A percentile compares a stretch with the other conserved stretches of the same genome.
Evolutionary conservation across 768 basidiomycete genomes (phyloP).

Genomic region (Trametes meyenii): DNA sequence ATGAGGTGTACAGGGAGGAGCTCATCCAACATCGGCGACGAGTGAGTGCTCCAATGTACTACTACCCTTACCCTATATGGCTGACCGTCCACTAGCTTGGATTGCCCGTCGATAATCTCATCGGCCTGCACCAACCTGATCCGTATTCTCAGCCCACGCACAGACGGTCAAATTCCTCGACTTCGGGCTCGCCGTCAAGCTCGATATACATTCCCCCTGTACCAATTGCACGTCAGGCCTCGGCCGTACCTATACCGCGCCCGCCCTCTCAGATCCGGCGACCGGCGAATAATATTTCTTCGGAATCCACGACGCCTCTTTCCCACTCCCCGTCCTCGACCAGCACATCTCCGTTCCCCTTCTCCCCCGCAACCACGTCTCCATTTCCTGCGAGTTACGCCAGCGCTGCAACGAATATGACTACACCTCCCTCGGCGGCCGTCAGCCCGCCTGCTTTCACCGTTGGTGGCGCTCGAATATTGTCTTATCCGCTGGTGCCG

Average conservation of each 20-base stretch:
- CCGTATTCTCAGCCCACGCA: constrained; percentile 75
- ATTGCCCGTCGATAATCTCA: constrained; percentile 76
- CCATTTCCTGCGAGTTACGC: constrained; percentile 57
- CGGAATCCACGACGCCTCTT: constrained; percentile 60
- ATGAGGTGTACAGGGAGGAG: constrained; percentile 86
- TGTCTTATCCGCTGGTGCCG: constrained; percentile 83
- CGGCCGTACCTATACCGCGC: constrained; percentile 78
- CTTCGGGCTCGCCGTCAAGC: constrained; percentile 48
- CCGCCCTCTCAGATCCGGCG: constrained; percentile 66
- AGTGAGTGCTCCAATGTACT: constrained; percentile 48
- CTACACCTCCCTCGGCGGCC: constrained; percentile 69
- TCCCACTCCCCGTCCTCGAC: constrained; percentile 67
- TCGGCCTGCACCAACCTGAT: constrained; percentile 68
- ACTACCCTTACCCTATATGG: neutral
- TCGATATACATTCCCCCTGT: constrained; percentile 41
- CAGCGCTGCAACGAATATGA: constrained; percentile 64
- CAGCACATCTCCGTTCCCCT: constrained; percentile 67
- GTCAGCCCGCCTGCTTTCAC: constrained; percentile 41
- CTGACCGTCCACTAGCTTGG: constrained; percentile 51
- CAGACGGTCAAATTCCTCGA: constrained; percentile 48
- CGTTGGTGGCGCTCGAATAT: constrained; percentile 41
- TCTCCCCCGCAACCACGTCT: constrained; percentile 59
- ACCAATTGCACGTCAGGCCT: constrained; percentile 39
- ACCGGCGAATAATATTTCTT: constrained; percentile 45
- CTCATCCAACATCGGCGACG: constrained; percentile 74